Conservation (phyloP, 495 filamentous ascomycete species). For the Astrocystis sublimbata region DNA sequence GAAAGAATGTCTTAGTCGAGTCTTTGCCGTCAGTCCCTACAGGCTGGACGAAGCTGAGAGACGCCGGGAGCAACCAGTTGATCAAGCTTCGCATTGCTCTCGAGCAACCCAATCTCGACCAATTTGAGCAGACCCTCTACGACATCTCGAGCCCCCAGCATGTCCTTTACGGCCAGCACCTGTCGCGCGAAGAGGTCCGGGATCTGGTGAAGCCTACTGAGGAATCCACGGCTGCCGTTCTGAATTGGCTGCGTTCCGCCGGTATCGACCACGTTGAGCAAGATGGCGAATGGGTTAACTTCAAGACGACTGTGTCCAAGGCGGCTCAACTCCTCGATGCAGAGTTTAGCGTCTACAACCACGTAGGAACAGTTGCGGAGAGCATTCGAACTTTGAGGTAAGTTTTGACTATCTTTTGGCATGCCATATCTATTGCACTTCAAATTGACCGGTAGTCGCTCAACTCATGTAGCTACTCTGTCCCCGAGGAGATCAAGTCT, state of each 20-base stretch:
- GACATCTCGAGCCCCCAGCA: slow-evolving; percentile 65
- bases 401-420: slow-evolving; percentile 1
- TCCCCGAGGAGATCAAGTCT: slow-evolving; percentile 58
- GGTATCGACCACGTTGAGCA: slow-evolving; percentile 49
- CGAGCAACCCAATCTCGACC: slow-evolving; percentile 49
- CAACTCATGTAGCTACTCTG: slow-evolving; percentile 51
- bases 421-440: too few species aligned
- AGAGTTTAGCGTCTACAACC: slow-evolving; percentile 54
- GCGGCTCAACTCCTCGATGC: slow-evolving; percentile 58
- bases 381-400: slow-evolving; percentile 51
- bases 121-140: slow-evolving; percentile 62
- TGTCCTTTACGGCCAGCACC: slow-evolving; percentile 61
- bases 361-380: slow-evolving; percentile 35
- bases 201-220: slow-evolving; percentile 50
- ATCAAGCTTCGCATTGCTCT: slow-evolving; percentile 59
- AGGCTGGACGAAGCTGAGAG: slow-evolving; percentile 49
- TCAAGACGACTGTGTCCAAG: slow-evolving; percentile 50
- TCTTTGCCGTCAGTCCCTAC: slow-evolving; percentile 41
- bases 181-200: slow-evolving; percentile 58
- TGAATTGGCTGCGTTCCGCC: slow-evolving; percentile 51
- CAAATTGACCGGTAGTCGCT: slow-evolving; percentile 1
- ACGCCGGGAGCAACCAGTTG: slow-evolving; percentile 35
- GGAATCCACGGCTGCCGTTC: slow-evolving; percentile 43
- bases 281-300: slow-evolving; percentile 59
- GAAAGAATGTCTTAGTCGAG: slow-evolving; percentile 47